Conservation (phyloP, 768 basidiomycete genomes). For the Holtermanniella nyarrowii region DNA sequence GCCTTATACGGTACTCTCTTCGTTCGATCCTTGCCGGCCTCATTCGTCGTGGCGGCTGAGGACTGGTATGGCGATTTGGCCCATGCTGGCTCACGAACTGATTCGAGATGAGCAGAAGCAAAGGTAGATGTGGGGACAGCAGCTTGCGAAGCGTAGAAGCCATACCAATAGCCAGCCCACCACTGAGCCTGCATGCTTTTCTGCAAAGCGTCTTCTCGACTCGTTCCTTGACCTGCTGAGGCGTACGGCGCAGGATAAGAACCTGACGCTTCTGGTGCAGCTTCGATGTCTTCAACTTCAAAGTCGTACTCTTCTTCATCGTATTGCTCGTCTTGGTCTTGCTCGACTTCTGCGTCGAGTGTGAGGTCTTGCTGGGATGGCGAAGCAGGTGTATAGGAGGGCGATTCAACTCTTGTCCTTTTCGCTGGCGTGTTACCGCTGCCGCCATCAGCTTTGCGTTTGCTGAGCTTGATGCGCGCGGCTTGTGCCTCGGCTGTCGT, state of each 20-base stretch:
- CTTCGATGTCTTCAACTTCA: not conserved
- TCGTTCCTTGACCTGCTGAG: not conserved
- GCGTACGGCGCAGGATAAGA: not conserved
- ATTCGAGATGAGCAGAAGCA: no score
- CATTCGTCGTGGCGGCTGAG: no score
- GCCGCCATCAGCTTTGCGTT: not conserved
- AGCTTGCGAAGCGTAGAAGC: not conserved
- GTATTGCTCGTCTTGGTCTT: not conserved
- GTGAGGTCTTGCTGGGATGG: no score
- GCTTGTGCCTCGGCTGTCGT: not conserved
- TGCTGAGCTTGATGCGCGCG: not conserved
- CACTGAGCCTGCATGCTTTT: not conserved
- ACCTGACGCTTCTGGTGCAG: not conserved
- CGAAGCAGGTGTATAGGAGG: not conserved
- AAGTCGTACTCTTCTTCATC: not conserved
- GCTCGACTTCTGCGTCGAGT: no score
- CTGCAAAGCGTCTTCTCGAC: not conserved
- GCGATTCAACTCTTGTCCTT: not conserved
- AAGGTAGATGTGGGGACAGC: not conserved
- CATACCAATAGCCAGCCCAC: not conserved
- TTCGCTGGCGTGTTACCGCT: not conserved
- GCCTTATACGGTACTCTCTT: not conserved
- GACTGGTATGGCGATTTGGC: no score
- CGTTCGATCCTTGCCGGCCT: no score
- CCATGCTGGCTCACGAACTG: no score